phyloP scores from a whole-genome alignment of 805 yeast species.

The Candida schatavii region DNA sequence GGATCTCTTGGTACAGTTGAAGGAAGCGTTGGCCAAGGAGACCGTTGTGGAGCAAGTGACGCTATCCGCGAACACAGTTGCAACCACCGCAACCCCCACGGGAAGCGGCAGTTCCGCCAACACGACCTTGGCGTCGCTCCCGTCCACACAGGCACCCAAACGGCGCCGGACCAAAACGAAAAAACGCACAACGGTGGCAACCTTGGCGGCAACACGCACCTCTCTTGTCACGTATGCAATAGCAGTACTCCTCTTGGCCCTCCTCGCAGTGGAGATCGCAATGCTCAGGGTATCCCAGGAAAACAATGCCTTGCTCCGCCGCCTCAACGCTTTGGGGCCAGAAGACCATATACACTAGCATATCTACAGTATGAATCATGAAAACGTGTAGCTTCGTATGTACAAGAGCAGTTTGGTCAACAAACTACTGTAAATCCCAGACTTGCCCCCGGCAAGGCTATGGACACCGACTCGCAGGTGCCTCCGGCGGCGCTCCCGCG shows the following conservation, averaged over 20 bases:
- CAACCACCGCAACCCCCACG: neutral
- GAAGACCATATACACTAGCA: no score
- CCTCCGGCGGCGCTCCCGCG: no score
- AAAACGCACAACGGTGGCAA: conserved; percentile 1
- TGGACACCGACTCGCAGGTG: no score
- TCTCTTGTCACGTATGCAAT: conserved; percentile 1
- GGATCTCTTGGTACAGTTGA: conserved; percentile 42
- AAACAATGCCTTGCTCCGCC: conserved; percentile 20
- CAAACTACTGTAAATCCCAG: no score
- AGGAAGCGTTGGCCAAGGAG: conserved; percentile 17
- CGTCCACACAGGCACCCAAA: neutral
- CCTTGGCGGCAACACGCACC: neutral
- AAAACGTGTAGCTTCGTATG: neutral
- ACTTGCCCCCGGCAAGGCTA: no score
- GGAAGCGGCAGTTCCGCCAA: no score
- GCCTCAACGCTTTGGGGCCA: no score
- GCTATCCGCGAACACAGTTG: neutral
- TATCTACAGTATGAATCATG: no score
- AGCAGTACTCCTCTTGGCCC: conserved; percentile 2
- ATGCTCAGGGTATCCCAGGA: conserved; percentile 16
- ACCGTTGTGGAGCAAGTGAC: conserved; percentile 1
- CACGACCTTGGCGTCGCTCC: neutral
- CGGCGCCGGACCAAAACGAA: neutral
- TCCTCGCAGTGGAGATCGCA: conserved; percentile 19
- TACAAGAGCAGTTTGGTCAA: conserved; percentile 2